Conservation (phyloP, 1,139 yeast genomes). For the Geotrichum histeridarum region DNA sequence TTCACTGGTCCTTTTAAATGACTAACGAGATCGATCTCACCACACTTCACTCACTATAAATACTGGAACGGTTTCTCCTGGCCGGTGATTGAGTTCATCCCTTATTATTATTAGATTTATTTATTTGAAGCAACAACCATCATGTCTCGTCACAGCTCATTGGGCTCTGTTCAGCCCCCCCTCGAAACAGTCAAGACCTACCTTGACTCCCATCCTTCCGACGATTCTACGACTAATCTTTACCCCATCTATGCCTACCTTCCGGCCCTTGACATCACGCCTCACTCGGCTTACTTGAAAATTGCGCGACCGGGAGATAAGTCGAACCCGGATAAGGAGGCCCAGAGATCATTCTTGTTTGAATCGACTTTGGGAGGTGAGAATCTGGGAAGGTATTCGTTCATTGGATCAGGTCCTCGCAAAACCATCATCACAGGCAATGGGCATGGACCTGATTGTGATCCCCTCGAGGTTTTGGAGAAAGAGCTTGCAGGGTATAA, state of each 20-base stretch:
- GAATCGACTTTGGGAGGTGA: constrained; percentile 90
- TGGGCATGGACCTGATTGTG: constrained; percentile 54
- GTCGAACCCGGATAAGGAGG: constrained; percentile 41
- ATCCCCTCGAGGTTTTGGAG: constrained; percentile 74
- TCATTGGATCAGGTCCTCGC: constrained; percentile 80
- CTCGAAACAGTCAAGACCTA: constrained; percentile 13
- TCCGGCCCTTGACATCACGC: constrained; percentile 73
- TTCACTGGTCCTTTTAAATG: too few species aligned
- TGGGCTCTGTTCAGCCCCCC: constrained; percentile 13
- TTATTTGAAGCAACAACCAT: too few species aligned
- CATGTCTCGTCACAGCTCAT: too few species aligned
- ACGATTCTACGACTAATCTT: constrained; percentile 42
- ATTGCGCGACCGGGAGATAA: constrained; percentile 64
- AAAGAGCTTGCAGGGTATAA: constrained; percentile 57
- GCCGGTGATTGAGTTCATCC: too few species aligned
- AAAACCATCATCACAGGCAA: constrained; percentile 76
- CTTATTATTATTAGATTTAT: too few species aligned
- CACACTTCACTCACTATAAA: too few species aligned
- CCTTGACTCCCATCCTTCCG: neutral
- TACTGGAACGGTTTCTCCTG: too few species aligned
- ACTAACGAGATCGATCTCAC: too few species aligned
- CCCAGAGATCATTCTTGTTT: constrained; percentile 56
- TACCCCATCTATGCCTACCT: constrained; percentile 77
- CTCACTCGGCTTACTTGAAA: constrained; percentile 84
- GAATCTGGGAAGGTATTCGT: constrained; percentile 81